Conservation (phyloP, 306 rosid species). For the Rosa chinensis region DNA sequence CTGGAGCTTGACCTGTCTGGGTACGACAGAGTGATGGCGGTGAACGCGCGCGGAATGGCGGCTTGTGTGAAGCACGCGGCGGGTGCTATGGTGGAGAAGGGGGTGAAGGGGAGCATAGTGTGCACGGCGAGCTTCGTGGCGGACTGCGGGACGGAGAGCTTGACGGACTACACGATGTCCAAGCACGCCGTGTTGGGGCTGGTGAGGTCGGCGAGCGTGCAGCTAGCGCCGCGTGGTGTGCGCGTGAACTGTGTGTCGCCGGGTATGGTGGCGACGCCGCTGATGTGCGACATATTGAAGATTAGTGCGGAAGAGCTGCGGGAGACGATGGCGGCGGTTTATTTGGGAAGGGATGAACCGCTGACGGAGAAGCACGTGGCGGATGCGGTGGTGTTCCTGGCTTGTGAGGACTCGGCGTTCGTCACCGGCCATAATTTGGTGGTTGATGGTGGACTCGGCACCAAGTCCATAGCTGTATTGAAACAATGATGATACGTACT, state of each 20-base stretch:
- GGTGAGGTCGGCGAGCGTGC: constrained; percentile 36
- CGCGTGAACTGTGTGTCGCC: constrained; percentile 36
- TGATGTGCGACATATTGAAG: background rate
- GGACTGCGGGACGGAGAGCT: background rate
- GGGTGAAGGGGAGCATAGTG: constrained; percentile 30
- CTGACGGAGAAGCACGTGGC: constrained; percentile 9
- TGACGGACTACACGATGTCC: constrained; percentile 32
- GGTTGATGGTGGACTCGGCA: constrained; percentile 21
- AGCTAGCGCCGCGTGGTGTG: constrained; percentile 24
- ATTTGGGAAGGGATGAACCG: background rate
- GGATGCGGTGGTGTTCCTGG: constrained; percentile 21
- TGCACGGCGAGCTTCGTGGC: constrained; percentile 48
- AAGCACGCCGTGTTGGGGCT: constrained; percentile 41
- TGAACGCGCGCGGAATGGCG: constrained; percentile 6
- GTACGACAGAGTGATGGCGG: background rate
- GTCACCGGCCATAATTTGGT: constrained; percentile 28
- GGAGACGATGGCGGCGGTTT: background rate
- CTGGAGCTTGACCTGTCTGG: constrained; percentile 12
- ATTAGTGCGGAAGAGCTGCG: background rate
- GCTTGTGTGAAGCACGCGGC: constrained; percentile 23
- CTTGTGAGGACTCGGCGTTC: constrained; percentile 23
- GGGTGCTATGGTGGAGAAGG: background rate
- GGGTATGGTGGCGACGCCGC: background rate
- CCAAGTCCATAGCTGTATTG: background rate
- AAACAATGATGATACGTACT: background rate